Percentiles rank a stretch among this genome's conserved stretches.
Conservation (phyloP, 441 rosid genomes). For the Jatropha podagrica region DNA sequence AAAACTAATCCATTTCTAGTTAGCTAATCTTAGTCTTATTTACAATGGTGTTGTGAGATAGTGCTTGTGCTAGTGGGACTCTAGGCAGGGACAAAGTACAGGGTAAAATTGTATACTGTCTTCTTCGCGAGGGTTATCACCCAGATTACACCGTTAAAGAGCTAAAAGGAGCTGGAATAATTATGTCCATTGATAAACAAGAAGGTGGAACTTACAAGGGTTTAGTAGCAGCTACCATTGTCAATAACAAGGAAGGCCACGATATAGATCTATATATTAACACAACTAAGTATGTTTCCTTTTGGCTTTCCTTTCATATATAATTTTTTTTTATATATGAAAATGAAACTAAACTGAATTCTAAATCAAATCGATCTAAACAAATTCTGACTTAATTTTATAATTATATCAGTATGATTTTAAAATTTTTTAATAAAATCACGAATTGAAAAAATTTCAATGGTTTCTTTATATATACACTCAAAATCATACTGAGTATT, state of each 20-base stretch:
- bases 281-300: conserved; percentile 50
- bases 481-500: too few relatives aligned
- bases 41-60: conserved; percentile 12
- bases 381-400: too few relatives aligned
- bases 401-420: too few relatives aligned
- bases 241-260: conserved; percentile 40
- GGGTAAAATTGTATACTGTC: conserved; percentile 71
- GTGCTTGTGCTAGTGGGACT: conserved; percentile 63
- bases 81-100: conserved; percentile 48
- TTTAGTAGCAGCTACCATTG: conserved; percentile 40
- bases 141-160: conserved; percentile 47
- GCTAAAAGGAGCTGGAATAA: conserved; percentile 60
- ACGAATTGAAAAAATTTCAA: too few relatives aligned
- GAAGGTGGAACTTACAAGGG: conserved; percentile 39
- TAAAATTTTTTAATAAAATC: too few relatives aligned
- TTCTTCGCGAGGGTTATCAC: conserved; percentile 20
- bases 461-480: too few relatives aligned
- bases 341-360: too few relatives aligned
- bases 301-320: background rate
- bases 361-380: too few relatives aligned
- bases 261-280: conserved; percentile 59
- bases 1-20: too few relatives aligned
- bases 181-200: conserved; percentile 30
- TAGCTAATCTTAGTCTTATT: too few relatives aligned
- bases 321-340: too few relatives aligned